Conservation (phyloP, 2,329 filamentous ascomycete genomes). For the Coleophoma eucalyptorum region DNA sequence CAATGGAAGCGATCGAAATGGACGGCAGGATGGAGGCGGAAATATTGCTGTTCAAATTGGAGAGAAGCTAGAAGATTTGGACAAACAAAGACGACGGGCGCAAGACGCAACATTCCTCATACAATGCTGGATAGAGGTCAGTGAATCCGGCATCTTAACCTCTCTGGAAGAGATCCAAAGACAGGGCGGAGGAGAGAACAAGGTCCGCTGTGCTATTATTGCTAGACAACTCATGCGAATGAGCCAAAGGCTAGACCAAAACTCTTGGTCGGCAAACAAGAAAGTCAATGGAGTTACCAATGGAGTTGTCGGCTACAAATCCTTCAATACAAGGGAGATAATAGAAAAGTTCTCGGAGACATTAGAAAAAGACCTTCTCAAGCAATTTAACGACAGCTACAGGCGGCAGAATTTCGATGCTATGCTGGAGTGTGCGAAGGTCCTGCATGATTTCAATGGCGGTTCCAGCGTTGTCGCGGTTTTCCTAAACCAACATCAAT, state of each 20-base stretch:
- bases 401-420: slow-evolving; percentile 92
- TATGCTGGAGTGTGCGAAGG: slow-evolving; percentile 95
- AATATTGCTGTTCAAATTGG: slow-evolving; percentile 94
- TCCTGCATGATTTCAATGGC: slow-evolving; percentile 92
- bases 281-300: slow-evolving; percentile 43
- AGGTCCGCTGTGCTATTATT: slow-evolving; percentile 90
- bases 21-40: slow-evolving; percentile 59
- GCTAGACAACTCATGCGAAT: slow-evolving; percentile 91
- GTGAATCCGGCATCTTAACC: slow-evolving; percentile 80
- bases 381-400: slow-evolving; percentile 97
- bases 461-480: slow-evolving; percentile 91
- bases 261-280: slow-evolving; percentile 60
- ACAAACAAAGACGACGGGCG: slow-evolving; percentile 84
- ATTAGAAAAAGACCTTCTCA: slow-evolving; percentile 88
- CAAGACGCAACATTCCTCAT: slow-evolving; percentile 93
- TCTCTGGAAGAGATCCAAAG: slow-evolving; percentile 80
- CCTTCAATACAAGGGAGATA: slow-evolving; percentile 72
- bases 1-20: slow-evolving; percentile 44
- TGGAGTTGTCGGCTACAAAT: slow-evolving; percentile 37
- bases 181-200: slow-evolving; percentile 83
- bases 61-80: slow-evolving; percentile 88
- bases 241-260: slow-evolving; percentile 82
- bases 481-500: slow-evolving; percentile 98
- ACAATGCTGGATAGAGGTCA: slow-evolving; percentile 95
- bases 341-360: slow-evolving; percentile 97